These are phyloP conservation scores for Quercus variabilis DNA, from an alignment of 306 rosid species.

Conservation along the genomic window DNA sequence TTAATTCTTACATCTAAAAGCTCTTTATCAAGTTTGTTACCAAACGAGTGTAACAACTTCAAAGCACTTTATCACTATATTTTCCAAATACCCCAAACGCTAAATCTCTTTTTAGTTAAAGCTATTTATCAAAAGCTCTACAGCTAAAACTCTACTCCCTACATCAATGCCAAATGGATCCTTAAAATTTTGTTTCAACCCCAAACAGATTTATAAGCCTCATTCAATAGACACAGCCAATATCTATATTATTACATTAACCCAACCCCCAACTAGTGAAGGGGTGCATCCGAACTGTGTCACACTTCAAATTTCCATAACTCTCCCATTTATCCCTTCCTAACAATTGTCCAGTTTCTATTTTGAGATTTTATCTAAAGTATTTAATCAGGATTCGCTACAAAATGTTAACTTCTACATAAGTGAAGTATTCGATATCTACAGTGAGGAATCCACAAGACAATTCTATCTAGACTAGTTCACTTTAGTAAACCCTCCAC, in stretches of 20 bases:
- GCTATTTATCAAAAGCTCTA: too few species aligned
- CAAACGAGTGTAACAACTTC: too few species aligned
- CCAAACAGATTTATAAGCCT: not conserved
- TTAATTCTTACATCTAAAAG: too few species aligned
- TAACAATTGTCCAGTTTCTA: not conserved
- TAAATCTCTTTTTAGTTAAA: too few species aligned
- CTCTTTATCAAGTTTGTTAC: too few species aligned
- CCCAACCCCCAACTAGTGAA: not conserved
- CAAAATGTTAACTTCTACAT: not conserved
- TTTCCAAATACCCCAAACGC: too few species aligned
- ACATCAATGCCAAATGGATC: too few species aligned
- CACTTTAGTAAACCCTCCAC: not conserved
- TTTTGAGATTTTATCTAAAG: not conserved
- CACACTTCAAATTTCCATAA: not conserved
- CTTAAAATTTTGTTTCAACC: not conserved
- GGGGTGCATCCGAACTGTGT: not conserved
- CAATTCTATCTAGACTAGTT: not conserved
- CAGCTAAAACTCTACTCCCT: too few species aligned
- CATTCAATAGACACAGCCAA: not conserved
- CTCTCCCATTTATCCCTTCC: not conserved
- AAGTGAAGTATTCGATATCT: not conserved
- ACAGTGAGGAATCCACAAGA: not conserved
- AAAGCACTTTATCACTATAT: too few species aligned
- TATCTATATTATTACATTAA: not conserved
- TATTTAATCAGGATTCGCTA: not conserved